Evolutionary conservation across 2,329 filamentous ascomycete species (phyloP).

Genomic region (Pleochaeta shiraiana): DNA sequence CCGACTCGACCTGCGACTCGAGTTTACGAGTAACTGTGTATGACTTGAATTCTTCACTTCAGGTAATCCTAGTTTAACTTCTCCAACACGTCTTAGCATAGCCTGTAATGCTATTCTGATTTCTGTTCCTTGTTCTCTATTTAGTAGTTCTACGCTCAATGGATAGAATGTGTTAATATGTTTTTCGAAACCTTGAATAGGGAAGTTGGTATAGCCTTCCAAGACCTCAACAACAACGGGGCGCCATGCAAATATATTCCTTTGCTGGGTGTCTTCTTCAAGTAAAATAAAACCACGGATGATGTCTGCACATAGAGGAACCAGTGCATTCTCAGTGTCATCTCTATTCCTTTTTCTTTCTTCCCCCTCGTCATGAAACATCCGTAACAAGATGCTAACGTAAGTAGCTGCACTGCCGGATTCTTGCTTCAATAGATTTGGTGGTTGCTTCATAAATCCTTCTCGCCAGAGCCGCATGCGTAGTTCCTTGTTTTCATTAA

Average conservation of each 20-base stretch:
- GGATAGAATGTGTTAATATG: constrained; percentile 75
- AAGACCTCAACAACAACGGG: constrained; percentile 94
- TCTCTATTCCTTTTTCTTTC: constrained; percentile 59
- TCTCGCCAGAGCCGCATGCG: constrained; percentile 89
- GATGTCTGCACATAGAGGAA: constrained; percentile 91
- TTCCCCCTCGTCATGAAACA: constrained; percentile 80
- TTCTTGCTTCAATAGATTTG: constrained; percentile 95
- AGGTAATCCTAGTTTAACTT: constrained; percentile 35
- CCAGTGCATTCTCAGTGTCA: constrained; percentile 76
- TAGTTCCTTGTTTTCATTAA: constrained; percentile 94
- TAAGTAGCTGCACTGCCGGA: constrained; percentile 84
- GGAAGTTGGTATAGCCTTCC: constrained; percentile 77
- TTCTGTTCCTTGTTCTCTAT: constrained; percentile 61
- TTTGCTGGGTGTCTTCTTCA: constrained; percentile 89
- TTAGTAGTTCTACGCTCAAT: constrained; percentile 59
- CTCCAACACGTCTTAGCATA: constrained; percentile 63
- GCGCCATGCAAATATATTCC: constrained; percentile 93
- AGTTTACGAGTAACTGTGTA: neutral
- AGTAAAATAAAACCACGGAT: constrained; percentile 65
- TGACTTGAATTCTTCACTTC: constrained; percentile 7
- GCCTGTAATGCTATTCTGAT: constrained; percentile 57
- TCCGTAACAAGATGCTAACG: constrained; percentile 83
- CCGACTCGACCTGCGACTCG: constrained; percentile 4
- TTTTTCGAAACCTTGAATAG: constrained; percentile 53
- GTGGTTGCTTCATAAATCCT: constrained; percentile 98